Percentiles rank a stretch among this genome's conserved stretches.
Evolutionary conservation across 345 rosid genomes (phyloP).

Genomic region (Boechera divaricarpa): DNA sequence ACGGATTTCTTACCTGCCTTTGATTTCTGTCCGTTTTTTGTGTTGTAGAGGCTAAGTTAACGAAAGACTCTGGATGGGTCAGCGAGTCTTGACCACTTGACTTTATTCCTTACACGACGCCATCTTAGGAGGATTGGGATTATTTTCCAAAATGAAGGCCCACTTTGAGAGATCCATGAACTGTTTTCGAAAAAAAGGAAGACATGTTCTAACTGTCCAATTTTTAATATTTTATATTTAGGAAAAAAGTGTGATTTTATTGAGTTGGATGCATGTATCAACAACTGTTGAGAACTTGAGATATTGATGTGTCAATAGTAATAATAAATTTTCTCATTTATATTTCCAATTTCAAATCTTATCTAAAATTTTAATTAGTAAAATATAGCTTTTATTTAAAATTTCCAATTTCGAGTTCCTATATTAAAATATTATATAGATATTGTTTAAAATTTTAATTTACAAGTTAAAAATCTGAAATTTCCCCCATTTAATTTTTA

Average conservation of each 20-base stretch:
- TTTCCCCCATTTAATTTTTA: too few species aligned
- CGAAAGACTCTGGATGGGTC: constrained; percentile 17
- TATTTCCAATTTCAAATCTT: not conserved
- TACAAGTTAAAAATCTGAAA: not conserved
- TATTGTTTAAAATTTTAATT: too few species aligned
- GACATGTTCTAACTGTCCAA: not conserved
- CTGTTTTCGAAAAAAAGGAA: not conserved
- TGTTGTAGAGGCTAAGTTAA: constrained; percentile 44
- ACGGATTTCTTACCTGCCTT: constrained; percentile 46
- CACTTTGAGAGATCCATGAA: constrained; percentile 18
- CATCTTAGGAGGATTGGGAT: not conserved
- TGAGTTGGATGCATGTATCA: not conserved
- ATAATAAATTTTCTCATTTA: not conserved
- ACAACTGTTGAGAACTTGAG: not conserved
- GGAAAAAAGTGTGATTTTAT: not conserved
- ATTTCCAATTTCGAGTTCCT: not conserved
- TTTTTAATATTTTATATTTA: not conserved
- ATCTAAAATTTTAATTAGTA: not conserved
- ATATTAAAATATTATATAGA: too few species aligned
- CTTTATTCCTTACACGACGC: not conserved
- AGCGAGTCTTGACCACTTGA: constrained; percentile 38
- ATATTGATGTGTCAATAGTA: not conserved
- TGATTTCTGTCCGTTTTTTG: constrained; percentile 32
- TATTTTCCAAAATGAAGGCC: constrained; percentile 5
- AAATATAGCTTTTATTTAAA: not conserved